Percentiles rank a stretch among this genome's conserved stretches.
Evolutionary conservation across 1,284 basidiomycete genomes (phyloP).

Genomic region (Cutaneotrichosporon cyanovorans): DNA sequence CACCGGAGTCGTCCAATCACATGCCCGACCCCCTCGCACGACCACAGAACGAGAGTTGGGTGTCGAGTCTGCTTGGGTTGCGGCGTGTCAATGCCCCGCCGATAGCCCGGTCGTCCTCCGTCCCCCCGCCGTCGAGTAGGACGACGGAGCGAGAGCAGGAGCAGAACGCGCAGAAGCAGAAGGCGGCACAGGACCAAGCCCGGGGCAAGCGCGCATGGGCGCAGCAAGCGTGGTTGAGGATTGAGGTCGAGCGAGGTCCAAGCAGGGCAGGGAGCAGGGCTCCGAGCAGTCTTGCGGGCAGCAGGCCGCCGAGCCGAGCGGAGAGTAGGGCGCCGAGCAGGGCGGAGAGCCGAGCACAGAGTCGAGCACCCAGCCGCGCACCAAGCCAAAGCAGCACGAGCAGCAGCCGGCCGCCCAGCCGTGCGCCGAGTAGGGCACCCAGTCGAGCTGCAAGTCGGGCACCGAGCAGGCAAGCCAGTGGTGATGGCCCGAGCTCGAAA

Average conservation of each 20-base stretch:
- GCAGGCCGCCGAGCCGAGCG: background rate
- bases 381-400: background rate
- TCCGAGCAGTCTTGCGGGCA: background rate
- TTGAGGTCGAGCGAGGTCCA: slow-evolving; percentile 10
- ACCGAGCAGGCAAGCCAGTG: background rate
- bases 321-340: background rate
- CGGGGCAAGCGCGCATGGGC: slow-evolving; percentile 14
- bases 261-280: slow-evolving; percentile 3
- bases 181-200: too few relatives aligned
- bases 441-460: background rate
- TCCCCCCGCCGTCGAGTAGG: slow-evolving; percentile 12
- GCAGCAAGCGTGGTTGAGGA: slow-evolving; percentile 16
- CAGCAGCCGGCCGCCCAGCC: background rate
- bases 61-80: slow-evolving; percentile 15
- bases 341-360: background rate
- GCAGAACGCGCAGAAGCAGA: too few relatives aligned
- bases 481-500: too few relatives aligned
- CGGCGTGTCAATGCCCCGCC: slow-evolving; percentile 10
- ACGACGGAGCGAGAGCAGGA: background rate
- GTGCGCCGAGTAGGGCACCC: background rate
- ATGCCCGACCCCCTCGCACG: background rate
- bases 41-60: slow-evolving; percentile 7
- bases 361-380: background rate
- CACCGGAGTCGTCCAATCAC: too few relatives aligned
- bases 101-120: slow-evolving; percentile 16